These are phyloP conservation scores for Clitopilus hobsonii DNA, from an alignment of 768 basidiomycete genomes.

Conservation along the genomic window DNA sequence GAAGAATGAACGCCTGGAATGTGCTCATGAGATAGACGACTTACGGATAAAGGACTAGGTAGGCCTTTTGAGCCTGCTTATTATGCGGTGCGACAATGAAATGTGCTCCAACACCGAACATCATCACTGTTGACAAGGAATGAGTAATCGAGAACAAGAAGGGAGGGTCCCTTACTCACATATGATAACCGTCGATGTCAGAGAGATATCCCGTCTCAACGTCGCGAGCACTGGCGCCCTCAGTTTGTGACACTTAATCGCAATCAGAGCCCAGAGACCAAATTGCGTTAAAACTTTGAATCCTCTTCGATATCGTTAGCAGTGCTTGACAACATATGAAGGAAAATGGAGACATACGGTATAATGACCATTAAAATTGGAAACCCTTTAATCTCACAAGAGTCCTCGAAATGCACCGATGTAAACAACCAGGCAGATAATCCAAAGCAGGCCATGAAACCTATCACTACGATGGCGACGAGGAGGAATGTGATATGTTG, in stretches of 20 bases:
- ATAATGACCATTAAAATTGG: background rate
- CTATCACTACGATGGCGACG: background rate
- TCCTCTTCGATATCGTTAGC: too few species aligned
- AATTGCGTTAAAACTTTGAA: background rate
- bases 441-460: background rate
- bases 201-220: background rate
- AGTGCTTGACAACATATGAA: too few species aligned
- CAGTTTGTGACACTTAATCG: background rate
- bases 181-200: background rate
- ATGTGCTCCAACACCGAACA: background rate
- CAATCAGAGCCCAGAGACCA: background rate
- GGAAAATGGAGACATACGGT: background rate
- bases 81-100: background rate
- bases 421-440: background rate
- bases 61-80: background rate
- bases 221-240: background rate
- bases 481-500: background rate
- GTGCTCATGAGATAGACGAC: background rate
- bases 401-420: background rate
- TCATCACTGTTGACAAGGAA: background rate
- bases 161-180: too few species aligned
- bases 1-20: background rate
- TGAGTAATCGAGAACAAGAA: too few species aligned
- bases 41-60: background rate
- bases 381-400: background rate